phyloP scores from a whole-genome alignment of 1,284 basidiomycete genomes.

The Phenoliferia sp. region DNA sequence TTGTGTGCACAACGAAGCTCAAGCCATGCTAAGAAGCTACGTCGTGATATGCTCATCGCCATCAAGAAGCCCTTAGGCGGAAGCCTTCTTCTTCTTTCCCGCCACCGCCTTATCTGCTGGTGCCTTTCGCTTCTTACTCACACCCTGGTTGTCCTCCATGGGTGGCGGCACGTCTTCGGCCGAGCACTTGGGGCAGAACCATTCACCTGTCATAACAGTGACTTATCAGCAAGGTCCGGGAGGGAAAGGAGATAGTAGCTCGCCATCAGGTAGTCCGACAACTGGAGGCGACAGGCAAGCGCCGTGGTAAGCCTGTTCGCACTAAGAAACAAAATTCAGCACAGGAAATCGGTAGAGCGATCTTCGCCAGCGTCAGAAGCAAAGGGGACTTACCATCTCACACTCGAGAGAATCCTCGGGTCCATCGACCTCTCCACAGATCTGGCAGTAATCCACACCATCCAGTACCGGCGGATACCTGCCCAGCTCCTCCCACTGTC shows the following conservation, averaged over 20 bases:
- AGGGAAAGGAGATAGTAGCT: constrained; percentile 29
- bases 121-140: constrained; percentile 1
- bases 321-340: constrained; percentile 49
- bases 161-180: background rate
- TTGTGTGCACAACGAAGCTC: too few relatives aligned
- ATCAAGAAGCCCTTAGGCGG: too few relatives aligned
- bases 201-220: constrained; percentile 50
- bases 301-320: constrained; percentile 82
- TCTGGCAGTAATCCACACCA: constrained; percentile 63
- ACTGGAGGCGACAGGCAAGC: constrained; percentile 76
- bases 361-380: too few relatives aligned
- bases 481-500: constrained; percentile 52
- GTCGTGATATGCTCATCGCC: too few relatives aligned
- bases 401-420: constrained; percentile 72
- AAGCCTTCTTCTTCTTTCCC: constrained; percentile 2
- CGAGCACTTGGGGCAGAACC: constrained; percentile 76
- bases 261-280: constrained; percentile 67
- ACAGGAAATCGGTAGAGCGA: background rate
- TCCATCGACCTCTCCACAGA: constrained; percentile 63
- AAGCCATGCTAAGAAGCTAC: too few relatives aligned
- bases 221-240: background rate
- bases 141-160: background rate
- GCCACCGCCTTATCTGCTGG: background rate
- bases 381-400: constrained; percentile 61
- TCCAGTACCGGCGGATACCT: constrained; percentile 68